Base-by-base conservation (phyloP, 1,284 basidiomycete species). In the Ganoderma multipileum region DNA sequence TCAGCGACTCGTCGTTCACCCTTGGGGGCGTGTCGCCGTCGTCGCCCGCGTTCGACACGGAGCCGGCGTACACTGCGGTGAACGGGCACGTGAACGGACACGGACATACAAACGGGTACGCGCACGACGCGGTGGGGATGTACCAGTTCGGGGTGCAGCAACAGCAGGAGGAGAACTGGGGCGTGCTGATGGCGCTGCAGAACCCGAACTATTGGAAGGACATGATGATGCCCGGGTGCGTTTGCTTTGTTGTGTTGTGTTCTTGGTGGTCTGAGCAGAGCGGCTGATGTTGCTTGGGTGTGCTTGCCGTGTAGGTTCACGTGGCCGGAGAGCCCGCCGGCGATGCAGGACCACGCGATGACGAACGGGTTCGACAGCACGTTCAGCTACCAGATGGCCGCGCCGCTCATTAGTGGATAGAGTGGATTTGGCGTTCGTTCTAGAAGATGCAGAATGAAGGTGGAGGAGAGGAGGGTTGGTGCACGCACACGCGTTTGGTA, bases 151-250 rank as follows among this genome's bases (percentile, higher is more conserved):
- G 67, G n/a, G 36, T 50, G 69, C 67, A 3, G 33, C 33, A 3
- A 8, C 33, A 58, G 63, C 71, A 58, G 67, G 71, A 70, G 61
- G 89, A 91, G 60, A 85, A 88, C 78, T 82, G 92, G 66, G 91
- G 91, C 3, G 86, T 91, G 33, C 91, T 94, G 88, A 85, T 89
- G 67, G 87, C 88, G 26, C 81, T 94, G 66, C 89, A 91, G 72
- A 92, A 89, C 66, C 89, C 89, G 1, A 84, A 81, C 33, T 94
- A 89, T 84, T 93, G 91, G 91, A 81, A 86, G 44, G 91, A 87
- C 64, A 90, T 92, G 87, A 89, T 94, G 89, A 91, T 93, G 90
- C 92, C 92, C 61, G 92, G 92, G 89, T 93, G 65, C 42, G 80
- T 75, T 7, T 41, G 9, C 30, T 11, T 59, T 11, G 4, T 20